Conservation (phyloP, 2,329 filamentous ascomycete species). For the Fusarium decemcellulare region DNA sequence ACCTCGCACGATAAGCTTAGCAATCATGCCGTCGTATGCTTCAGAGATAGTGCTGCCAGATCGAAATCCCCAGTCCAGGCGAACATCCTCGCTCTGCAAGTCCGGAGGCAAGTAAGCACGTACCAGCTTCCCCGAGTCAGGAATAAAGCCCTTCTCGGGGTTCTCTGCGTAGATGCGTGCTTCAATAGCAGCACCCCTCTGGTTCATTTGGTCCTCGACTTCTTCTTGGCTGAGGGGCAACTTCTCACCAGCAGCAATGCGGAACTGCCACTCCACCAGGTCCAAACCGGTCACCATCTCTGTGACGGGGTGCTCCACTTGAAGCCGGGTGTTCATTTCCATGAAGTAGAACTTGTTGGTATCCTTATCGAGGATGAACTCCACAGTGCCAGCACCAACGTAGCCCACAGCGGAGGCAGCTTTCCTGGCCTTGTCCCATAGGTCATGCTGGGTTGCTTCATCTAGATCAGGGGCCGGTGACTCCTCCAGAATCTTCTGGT, state of each 20-base stretch:
- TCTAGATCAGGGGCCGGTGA: conserved; percentile 82
- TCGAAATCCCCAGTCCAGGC: conserved; percentile 94
- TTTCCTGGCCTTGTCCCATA: conserved; percentile 77
- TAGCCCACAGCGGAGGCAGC: conserved; percentile 84
- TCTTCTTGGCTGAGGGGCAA: conserved; percentile 70
- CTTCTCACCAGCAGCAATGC: conserved; percentile 73
- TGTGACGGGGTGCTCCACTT: conserved; percentile 96
- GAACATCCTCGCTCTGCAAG: conserved; percentile 75
- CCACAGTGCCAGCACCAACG: conserved; percentile 89
- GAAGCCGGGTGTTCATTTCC: conserved; percentile 89
- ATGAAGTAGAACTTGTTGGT: conserved; percentile 86
- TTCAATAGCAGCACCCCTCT: conserved; percentile 90
- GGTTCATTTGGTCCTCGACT: conserved; percentile 82
- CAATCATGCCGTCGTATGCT: conserved; percentile 98
- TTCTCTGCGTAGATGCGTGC: conserved; percentile 97
- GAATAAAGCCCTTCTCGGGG: conserved; percentile 91
- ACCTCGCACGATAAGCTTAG: conserved; percentile 94
- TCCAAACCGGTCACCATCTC: conserved; percentile 78
- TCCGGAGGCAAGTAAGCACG: conserved; percentile 81
- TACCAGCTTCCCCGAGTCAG: conserved; percentile 89
- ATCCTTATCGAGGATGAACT: conserved; percentile 90
- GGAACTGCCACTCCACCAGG: conserved; percentile 96
- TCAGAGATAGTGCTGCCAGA: conserved; percentile 93
- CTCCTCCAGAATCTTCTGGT: conserved; percentile 94
- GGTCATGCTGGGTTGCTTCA: conserved; percentile 69